Conservation (phyloP, 805 yeast species). For the Wickerhamiella australiensis region DNA sequence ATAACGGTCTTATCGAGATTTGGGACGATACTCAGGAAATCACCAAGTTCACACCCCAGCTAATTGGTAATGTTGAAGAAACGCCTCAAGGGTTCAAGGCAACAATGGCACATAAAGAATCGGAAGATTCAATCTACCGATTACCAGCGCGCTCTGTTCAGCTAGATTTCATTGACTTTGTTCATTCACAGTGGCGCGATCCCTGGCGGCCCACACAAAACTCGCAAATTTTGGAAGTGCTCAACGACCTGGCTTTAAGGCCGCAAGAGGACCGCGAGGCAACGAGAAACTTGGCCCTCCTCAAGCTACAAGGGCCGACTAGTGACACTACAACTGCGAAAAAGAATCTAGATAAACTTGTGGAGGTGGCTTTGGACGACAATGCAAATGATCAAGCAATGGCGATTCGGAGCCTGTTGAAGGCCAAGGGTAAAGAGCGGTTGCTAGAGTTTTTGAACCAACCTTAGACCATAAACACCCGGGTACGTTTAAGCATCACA, state of each 20-base stretch:
- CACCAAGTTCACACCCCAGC: slow-evolving; percentile 11
- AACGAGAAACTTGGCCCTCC: slow-evolving; percentile 30
- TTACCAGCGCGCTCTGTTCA: slow-evolving; percentile 57
- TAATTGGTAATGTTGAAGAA: slow-evolving; percentile 5
- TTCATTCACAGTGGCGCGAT: slow-evolving; percentile 31
- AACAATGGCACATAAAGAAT: slow-evolving; percentile 4
- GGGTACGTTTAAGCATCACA: too few relatives aligned
- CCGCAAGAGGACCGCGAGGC: slow-evolving; percentile 25
- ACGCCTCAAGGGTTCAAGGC: slow-evolving; percentile 2
- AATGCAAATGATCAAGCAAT: slow-evolving; percentile 32
- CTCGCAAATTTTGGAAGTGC: slow-evolving; percentile 29
- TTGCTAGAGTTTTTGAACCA: slow-evolving; percentile 42
- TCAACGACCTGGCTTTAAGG: slow-evolving; percentile 26
- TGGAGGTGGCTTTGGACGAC: slow-evolving; percentile 34
- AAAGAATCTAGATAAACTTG: slow-evolving; percentile 21
- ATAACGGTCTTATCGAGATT: slow-evolving; percentile 51
- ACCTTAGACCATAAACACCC: too few relatives aligned
- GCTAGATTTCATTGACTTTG: slow-evolving; percentile 53
- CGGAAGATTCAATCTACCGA: slow-evolving; percentile 37
- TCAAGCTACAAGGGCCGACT: slow-evolving; percentile 28
- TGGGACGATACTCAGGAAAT: slow-evolving; percentile 29
- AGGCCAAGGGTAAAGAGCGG: slow-evolving; percentile 56
- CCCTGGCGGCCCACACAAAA: slow-evolving; percentile 27
- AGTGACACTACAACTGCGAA: slow-evolving; percentile 25
- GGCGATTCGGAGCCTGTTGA: slow-evolving; percentile 48